Evolutionary conservation across 1,284 basidiomycete genomes (phyloP).

Genomic region (Malassezia vespertilionis): DNA sequence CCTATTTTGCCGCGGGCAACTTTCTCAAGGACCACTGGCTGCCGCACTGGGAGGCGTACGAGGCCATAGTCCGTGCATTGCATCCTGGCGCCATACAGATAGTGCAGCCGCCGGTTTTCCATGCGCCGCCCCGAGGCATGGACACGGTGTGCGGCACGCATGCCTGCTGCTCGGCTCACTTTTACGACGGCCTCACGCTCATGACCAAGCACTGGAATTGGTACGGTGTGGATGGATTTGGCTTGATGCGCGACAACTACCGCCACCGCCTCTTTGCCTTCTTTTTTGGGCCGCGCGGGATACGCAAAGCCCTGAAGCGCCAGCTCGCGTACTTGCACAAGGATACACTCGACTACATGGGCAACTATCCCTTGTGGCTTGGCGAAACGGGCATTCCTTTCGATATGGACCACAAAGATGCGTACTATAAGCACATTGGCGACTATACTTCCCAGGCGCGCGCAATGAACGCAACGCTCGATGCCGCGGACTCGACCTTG

Average conservation of each 20-base stretch:
- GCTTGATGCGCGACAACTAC: conserved; percentile 76
- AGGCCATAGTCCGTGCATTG: conserved; percentile 57
- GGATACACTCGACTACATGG: conserved; percentile 56
- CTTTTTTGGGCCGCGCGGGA: conserved; percentile 65
- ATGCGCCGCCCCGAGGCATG: conserved; percentile 57
- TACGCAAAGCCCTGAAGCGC: conserved; percentile 68
- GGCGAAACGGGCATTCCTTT: conserved; percentile 92
- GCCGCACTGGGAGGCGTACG: conserved; percentile 62
- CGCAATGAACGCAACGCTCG: conserved; percentile 82
- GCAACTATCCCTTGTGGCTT: conserved; percentile 77
- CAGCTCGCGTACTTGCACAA: conserved; percentile 70
- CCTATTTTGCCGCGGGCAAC: conserved; percentile 57
- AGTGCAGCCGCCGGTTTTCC: conserved; percentile 84
- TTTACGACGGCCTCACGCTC: conserved; percentile 76
- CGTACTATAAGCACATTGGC: conserved; percentile 53
- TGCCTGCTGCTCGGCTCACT: conserved; percentile 72
- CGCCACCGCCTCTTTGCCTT: conserved; percentile 51
- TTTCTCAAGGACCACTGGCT: conserved; percentile 76
- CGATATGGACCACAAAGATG: conserved; percentile 67
- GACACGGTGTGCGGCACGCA: conserved; percentile 56
- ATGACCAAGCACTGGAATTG: conserved; percentile 57
- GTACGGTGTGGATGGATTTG: conserved; percentile 67
- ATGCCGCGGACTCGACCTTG: conserved; percentile 67
- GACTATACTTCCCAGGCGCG: conserved; percentile 70
- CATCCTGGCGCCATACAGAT: conserved; percentile 83